Base-by-base conservation (phyloP, 31 red algal genomes). In the Odonthalia washingtoniensis region DNA sequence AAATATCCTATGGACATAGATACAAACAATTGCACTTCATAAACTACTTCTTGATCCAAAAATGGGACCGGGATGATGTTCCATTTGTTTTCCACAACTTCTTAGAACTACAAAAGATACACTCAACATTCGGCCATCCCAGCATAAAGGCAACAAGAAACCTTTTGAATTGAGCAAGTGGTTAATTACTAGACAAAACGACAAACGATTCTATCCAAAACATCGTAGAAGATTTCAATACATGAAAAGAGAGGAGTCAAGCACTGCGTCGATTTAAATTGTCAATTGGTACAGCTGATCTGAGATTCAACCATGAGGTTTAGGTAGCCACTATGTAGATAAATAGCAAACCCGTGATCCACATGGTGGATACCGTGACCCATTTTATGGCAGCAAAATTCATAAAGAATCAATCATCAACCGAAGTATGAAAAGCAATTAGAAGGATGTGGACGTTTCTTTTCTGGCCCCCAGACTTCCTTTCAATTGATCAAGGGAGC, bases 191-290 rank as follows among this genome's bases (percentile, higher is more conserved):
- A 37, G 0, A 63, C 45, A 37, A 16, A 27, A 40, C 39, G 17
- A 44, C 57, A 9, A 32, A 0, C 35, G 76, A 5, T 3, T 39
- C 34, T 5, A 65, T 40, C 0, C 75, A 27, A 70, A 87, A 35
- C 28, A 49, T 53, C 43, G 1, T 5, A 75, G 46, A 64, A 18
- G 70, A 64, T 72, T 65, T 0, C 65, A n/a, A 24, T 39, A 65
- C 76, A 36, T 63, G 70, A 68, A 61, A 72, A 35, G 27, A 46
- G 0, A 0, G 36, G 52, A 30, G 70, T 70, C 36, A 31, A 49
- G 39, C 1, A 4, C 72, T 70, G 5, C 32, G 72, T 21, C 49
- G 83, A 77, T 87, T 76, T 70, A 87, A 87, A 33, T 21, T 87
- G 3, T 53, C 45, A 36, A 44, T 76, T 61, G 83, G n/a, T n/a